A percentile compares a stretch with the other conserved stretches of the same genome.
Conservation (phyloP, 2,329 filamentous ascomycete genomes). For the Zasmidium angulare region DNA sequence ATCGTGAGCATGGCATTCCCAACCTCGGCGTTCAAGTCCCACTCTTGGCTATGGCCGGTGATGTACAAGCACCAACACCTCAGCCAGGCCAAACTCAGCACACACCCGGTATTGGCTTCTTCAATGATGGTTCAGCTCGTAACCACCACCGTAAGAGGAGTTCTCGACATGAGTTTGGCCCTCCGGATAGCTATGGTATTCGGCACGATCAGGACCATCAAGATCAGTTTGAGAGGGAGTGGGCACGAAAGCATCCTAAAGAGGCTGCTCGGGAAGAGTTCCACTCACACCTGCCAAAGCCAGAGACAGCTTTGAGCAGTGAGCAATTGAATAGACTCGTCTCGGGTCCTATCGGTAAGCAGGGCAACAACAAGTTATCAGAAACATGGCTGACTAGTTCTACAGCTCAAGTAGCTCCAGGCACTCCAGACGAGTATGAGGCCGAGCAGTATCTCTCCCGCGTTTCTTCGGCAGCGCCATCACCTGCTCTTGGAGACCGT, state of each 20-base stretch:
- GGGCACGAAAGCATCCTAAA: slow-evolving; percentile 91
- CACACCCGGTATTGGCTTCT: slow-evolving; percentile 51
- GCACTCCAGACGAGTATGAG: slow-evolving; percentile 86
- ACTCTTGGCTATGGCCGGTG: slow-evolving; percentile 88
- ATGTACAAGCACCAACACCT: slow-evolving; percentile 92
- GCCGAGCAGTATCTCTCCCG: slow-evolving; percentile 83
- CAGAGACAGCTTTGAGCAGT: slow-evolving; percentile 82
- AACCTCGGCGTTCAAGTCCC: slow-evolving; percentile 91
- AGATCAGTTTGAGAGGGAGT: slow-evolving; percentile 85
- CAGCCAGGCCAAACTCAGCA: slow-evolving; percentile 53
- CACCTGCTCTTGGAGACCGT: slow-evolving; percentile 36
- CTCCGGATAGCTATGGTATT: slow-evolving; percentile 88
- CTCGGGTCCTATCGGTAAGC: slow-evolving; percentile 54
- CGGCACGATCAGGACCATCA: slow-evolving; percentile 75
- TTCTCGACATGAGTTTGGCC: slow-evolving; percentile 67
- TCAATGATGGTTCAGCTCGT: slow-evolving; percentile 58
- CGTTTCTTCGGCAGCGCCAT: slow-evolving; percentile 63
- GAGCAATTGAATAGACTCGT: slow-evolving; percentile 90
- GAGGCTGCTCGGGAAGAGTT: slow-evolving; percentile 75
- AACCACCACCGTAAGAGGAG: slow-evolving; percentile 67
- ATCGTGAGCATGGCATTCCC: slow-evolving; percentile 79
- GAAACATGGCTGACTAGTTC: slow-evolving; percentile 14
- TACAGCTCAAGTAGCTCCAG: slow-evolving; percentile 42
- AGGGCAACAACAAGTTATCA: background rate
- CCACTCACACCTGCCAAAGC: slow-evolving; percentile 58